Conservation (phyloP, 129 eudicot species). For the Artemisia tridentata region DNA sequence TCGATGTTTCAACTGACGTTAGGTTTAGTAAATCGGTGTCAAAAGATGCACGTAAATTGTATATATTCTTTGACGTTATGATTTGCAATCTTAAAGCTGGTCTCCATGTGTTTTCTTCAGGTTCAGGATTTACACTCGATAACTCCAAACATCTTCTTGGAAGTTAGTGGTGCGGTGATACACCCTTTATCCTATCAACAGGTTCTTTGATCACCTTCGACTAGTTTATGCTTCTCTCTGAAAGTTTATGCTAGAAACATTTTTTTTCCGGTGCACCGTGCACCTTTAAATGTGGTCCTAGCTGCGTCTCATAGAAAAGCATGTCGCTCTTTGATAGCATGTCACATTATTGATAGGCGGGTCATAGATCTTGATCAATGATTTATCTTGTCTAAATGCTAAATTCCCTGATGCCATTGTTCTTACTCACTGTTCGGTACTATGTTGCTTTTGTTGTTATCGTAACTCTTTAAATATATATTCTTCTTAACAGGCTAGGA, state of each 20-base stretch:
- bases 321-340: too few relatives aligned
- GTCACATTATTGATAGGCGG: too few relatives aligned
- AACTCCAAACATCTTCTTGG: conserved; percentile 88
- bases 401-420: too few relatives aligned
- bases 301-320: too few relatives aligned
- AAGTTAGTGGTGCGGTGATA: conserved; percentile 88
- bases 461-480: neutral
- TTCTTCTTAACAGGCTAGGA: conserved; percentile 75
- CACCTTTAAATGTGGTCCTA: too few relatives aligned
- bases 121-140: conserved; percentile 91
- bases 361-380: too few relatives aligned
- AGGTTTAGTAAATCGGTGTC: neutral
- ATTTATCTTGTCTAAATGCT: too few relatives aligned
- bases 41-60: neutral
- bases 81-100: neutral
- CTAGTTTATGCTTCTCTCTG: neutral
- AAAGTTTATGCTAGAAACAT: neutral
- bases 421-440: neutral
- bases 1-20: neutral
- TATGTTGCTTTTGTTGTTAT: neutral
- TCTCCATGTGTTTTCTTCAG: conserved; percentile 40
- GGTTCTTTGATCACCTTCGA: conserved; percentile 40
- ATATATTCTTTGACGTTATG: neutral
- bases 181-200: conserved; percentile 95
- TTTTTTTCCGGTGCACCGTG: too few relatives aligned